A percentile compares a stretch with the other conserved stretches of the same genome.
Conservation (phyloP, 352 stramenopile genomes). For the Phytophthora foliorum region DNA sequence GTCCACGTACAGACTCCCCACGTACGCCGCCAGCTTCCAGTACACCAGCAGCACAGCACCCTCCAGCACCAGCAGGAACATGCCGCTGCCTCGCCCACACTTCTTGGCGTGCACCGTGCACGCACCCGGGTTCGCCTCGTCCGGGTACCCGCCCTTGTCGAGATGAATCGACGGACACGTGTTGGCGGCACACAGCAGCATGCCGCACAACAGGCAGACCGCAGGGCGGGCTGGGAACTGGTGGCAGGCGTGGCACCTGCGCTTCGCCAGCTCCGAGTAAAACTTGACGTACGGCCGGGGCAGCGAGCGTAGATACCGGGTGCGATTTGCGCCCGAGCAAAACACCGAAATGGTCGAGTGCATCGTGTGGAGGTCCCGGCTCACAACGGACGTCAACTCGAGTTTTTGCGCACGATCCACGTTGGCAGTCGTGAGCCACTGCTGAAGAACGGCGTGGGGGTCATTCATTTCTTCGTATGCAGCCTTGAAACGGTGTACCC, state of each 20-base stretch:
- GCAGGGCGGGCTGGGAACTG: conserved; percentile 85
- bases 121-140: conserved; percentile 84
- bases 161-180: conserved; percentile 80
- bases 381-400: conserved; percentile 52
- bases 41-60: conserved; percentile 88
- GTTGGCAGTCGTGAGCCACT: conserved; percentile 84
- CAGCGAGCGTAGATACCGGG: conserved; percentile 74
- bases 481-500: conserved; percentile 73
- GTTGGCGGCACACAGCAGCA: conserved; percentile 83
- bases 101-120: conserved; percentile 90
- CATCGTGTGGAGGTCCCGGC: conserved; percentile 80
- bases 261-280: conserved; percentile 87
- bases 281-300: conserved; percentile 87
- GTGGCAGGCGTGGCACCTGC: conserved; percentile 76
- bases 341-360: conserved; percentile 82
- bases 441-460: conserved; percentile 66
- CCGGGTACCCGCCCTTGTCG: conserved; percentile 76
- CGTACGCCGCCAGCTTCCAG: conserved; percentile 88
- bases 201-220: conserved; percentile 88
- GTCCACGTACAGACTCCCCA: conserved; percentile 87
- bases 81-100: conserved; percentile 80
- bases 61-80: conserved; percentile 89
- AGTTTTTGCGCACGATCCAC: conserved; percentile 45
- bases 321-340: conserved; percentile 72
- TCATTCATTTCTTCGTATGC: conserved; percentile 88